Conservation (phyloP, 768 basidiomycete species). For the Naganishia onofrii region DNA sequence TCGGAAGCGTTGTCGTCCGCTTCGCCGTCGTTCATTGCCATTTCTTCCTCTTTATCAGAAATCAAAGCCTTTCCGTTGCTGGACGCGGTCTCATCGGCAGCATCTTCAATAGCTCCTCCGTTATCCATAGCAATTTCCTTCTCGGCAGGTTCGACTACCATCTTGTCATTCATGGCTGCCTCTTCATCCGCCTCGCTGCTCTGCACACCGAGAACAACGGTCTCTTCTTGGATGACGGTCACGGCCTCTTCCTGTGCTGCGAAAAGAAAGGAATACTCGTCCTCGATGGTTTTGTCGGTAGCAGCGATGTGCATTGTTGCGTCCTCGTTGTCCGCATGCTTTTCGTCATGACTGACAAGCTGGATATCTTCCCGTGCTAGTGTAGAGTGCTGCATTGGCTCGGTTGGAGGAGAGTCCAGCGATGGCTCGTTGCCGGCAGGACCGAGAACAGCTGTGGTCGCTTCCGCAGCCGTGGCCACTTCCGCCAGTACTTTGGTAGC, state of each 20-base stretch:
- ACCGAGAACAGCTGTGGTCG: background rate
- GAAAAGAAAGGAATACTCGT: conserved; percentile 18
- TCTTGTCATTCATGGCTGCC: background rate
- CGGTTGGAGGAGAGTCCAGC: background rate
- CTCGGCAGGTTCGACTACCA: background rate
- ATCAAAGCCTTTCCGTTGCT: no score
- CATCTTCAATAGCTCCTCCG: background rate
- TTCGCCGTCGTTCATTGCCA: no score
- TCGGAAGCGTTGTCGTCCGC: no score
- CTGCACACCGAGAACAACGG: background rate
- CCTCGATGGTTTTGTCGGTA: background rate
- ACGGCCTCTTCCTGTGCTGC: background rate
- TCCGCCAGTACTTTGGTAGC: background rate
- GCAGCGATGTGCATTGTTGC: background rate
- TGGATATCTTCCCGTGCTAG: background rate
- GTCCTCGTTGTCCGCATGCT: background rate
- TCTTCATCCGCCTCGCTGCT: background rate
- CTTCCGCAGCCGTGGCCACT: background rate
- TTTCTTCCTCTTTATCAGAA: no score
- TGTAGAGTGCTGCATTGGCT: background rate
- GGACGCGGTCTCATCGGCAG: no score
- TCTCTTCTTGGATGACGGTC: background rate
- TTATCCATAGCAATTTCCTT: background rate
- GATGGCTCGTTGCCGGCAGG: background rate
- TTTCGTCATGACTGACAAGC: background rate